Conservation (phyloP, 176 grass and related monocot genomes). For the Aechmea fasciata region DNA sequence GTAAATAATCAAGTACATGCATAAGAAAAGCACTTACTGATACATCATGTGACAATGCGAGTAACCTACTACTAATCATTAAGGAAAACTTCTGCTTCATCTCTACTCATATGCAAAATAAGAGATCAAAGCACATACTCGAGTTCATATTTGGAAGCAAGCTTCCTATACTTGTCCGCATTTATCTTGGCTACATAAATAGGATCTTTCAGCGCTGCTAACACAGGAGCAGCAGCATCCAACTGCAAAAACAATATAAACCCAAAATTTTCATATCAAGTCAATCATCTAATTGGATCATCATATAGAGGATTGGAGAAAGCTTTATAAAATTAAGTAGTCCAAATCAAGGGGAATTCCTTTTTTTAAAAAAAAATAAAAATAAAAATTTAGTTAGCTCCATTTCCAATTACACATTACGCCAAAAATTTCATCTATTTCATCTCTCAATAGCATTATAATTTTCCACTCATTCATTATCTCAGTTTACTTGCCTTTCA, state of each 20-base stretch:
- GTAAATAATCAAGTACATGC: neutral
- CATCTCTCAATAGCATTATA: too few relatives aligned
- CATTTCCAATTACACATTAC: too few relatives aligned
- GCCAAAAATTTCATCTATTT: too few relatives aligned
- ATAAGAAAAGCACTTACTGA: neutral
- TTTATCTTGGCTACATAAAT: slow-evolving; percentile 63
- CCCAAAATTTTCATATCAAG: neutral
- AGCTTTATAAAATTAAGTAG: neutral
- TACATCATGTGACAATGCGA: neutral
- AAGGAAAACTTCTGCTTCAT: neutral
- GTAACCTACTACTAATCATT: neutral
- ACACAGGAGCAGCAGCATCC: slow-evolving; percentile 57
- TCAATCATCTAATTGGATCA: neutral
- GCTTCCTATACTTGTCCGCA: slow-evolving; percentile 79
- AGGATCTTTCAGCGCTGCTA: slow-evolving; percentile 48
- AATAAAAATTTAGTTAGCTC: too few relatives aligned
- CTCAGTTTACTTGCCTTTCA: too few relatives aligned
- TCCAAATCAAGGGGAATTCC: neutral
- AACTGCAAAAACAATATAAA: slow-evolving; percentile 38
- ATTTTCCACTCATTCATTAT: too few relatives aligned
- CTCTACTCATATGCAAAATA: neutral
- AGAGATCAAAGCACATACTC: slow-evolving; percentile 43
- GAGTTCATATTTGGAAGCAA: slow-evolving; percentile 65
- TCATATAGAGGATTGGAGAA: neutral
- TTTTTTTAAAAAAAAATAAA: too few relatives aligned